Base-by-base conservation (phyloP, 371 early-diverging fungal genomes). In the Basidiobolus meristosporus region DNA sequence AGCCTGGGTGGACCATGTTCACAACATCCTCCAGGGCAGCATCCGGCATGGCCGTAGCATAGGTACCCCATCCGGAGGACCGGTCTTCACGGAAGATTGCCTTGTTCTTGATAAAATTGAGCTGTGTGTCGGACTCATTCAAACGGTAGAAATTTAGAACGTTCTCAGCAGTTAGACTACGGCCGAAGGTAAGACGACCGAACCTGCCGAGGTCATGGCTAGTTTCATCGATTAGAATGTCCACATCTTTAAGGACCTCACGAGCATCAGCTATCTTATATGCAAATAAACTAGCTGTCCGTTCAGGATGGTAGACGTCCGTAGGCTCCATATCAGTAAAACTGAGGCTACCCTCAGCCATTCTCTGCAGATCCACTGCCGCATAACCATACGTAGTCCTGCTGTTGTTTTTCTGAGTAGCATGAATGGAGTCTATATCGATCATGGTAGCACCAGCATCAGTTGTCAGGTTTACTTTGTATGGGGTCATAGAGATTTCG, bases 211-310 rank as follows among this genome's bases (percentile, higher is more conserved):
- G 63, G 18, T 58, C 51, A 28, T 63, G 70, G 18, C n/a, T n/a
- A n/a, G 77, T 68, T 53, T 82, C 82, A 52, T 81, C 82, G 47
- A 82, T 70, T 31, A 78, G 39, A 18, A 80, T 57, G 40, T 82
- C 83, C 18, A 63, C 82, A 26, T 65, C 49, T 14, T 48, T 46
- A 31, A 78, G 51, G 2, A 68, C 73, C 3, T 47, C 43, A 16
- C 67, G 52, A 44, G 81, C 68, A 2, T 57, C 69, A n/a, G n/a
- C n/a, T n/a, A n/a, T n/a, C n/a, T n/a, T n/a, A n/a, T n/a, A n/a
- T n/a, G n/a, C n/a, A n/a, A n/a, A n/a, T n/a, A n/a, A n/a, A n/a
- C n/a, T n/a, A n/a, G n/a, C n/a, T n/a, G n/a, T n/a, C n/a, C n/a
- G n/a, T n/a, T n/a, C n/a, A n/a, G n/a, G n/a, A n/a, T n/a, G n/a